Percentiles rank a stretch among this genome's conserved stretches.
Evolutionary conservation across 495 filamentous ascomycete genomes (phyloP).

Genomic region (Tricharina praecox): DNA sequence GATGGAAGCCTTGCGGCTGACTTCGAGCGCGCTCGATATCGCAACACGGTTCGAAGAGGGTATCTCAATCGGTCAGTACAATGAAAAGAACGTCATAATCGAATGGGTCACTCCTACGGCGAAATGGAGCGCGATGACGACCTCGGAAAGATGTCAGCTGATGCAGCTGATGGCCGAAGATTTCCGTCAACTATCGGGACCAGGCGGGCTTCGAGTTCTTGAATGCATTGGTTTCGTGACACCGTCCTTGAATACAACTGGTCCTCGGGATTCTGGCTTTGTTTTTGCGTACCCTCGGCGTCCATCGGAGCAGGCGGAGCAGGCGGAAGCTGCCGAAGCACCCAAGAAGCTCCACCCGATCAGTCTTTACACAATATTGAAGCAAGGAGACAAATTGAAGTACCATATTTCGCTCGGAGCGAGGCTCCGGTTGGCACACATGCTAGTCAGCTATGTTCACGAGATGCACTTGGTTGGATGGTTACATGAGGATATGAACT

Average conservation of each 20-base stretch:
- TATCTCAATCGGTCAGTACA: neutral
- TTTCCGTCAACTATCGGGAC: neutral
- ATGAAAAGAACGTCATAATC: neutral
- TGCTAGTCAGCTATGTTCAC: neutral
- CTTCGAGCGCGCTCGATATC: neutral
- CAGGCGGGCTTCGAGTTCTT: neutral
- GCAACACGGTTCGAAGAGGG: neutral
- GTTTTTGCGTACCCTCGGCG: neutral
- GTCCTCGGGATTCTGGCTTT: neutral
- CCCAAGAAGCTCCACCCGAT: neutral
- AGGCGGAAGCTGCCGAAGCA: neutral
- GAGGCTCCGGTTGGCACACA: neutral
- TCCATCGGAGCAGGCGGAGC: neutral
- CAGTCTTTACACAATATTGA: neutral
- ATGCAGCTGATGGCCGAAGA: neutral
- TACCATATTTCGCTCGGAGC: neutral
- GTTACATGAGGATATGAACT: neutral
- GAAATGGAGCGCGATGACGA: neutral
- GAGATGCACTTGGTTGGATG: neutral
- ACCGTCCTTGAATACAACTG: neutral
- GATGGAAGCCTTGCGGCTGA: neutral
- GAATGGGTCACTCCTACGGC: neutral
- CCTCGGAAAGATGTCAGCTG: neutral
- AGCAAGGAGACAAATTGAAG: neutral
- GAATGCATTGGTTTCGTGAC: neutral